Evolutionary conservation across 345 rosid genomes (phyloP), one percentile per base, ranked within the genome.

Genomic region (Heritiera fomes): DNA sequence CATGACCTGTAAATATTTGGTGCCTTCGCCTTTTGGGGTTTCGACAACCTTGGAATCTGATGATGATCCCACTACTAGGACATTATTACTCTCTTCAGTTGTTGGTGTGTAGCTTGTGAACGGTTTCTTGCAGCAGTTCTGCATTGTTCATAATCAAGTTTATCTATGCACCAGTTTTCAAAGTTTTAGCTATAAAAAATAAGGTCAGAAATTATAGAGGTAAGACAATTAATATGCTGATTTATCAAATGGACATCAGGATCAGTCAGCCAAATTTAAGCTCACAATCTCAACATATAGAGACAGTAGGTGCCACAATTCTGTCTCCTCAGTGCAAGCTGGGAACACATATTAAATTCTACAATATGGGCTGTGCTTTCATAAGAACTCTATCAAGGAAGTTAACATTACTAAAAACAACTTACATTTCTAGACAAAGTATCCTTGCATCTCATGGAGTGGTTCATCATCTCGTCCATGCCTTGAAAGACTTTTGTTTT

Each of bases 41-140:
- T 77, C 73, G 11, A 17, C 73, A 62, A 20, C 38, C 71, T 15
- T 38, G 47, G 72, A 65, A 18, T 64, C 86, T 13, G 83, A 63
- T 32, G 85, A 77, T 69, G 70, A 72, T 75, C 79, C 81, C 40
- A 71, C 77, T 38, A 78, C 20, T 2, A 87, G 84, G 15, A 73
- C 81, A 71, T 81, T 84, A 75, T 84, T 85, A 80, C 90, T 87
- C 80, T 88, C 97, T 60, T 89, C 84, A 53, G 89, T 87, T 64
- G 85, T 87, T 53, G 84, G 82, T 66, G 83, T 87, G 34, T 84
- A 88, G 64, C 91, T 81, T 32, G 87, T 50, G 2, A 77, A 64
- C n/a, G 47, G 34, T 41, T 64, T 62, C 7, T 63, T 64, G 71
- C 72, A 13, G 55, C 55, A 14, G 10, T 20, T 76, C 79, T 76